Evolutionary conservation across 2,329 filamentous ascomycete species (phyloP).

Genomic region (Elsinoe arachidis): DNA sequence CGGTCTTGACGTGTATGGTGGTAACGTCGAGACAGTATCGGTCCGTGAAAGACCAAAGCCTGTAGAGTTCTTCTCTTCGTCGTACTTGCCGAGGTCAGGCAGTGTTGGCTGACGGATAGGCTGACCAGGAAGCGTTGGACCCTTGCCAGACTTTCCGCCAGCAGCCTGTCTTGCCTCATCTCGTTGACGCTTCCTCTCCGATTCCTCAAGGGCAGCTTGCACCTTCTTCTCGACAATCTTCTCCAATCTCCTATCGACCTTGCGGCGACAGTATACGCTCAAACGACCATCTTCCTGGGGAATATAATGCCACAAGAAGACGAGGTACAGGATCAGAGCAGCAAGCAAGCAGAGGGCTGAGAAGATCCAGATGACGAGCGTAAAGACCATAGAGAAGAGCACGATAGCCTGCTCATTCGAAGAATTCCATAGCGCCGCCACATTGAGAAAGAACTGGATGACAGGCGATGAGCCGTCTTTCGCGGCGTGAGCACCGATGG

Average conservation of each 20-base stretch:
- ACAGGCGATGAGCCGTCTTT: slow-evolving; percentile 54
- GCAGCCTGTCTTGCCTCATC: slow-evolving; percentile 46
- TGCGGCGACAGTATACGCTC: slow-evolving; percentile 78
- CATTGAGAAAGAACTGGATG: slow-evolving; percentile 73
- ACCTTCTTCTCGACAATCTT: slow-evolving; percentile 80
- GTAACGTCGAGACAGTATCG: slow-evolving; percentile 34
- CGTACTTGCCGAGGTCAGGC: slow-evolving; percentile 49
- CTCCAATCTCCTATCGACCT: slow-evolving; percentile 77
- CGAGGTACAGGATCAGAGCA: slow-evolving; percentile 69
- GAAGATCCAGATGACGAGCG: slow-evolving; percentile 79
- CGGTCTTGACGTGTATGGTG: slow-evolving; percentile 44
- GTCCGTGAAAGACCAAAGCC: slow-evolving; percentile 29
- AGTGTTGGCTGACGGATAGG: slow-evolving; percentile 57
- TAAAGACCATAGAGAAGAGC: slow-evolving; percentile 86
- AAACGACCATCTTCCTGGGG: slow-evolving; percentile 72
- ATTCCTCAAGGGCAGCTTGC: slow-evolving; percentile 76
- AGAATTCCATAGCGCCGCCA: slow-evolving; percentile 61
- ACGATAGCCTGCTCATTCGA: slow-evolving; percentile 75
- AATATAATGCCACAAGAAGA: slow-evolving; percentile 90
- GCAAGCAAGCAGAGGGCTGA: slow-evolving; percentile 64
- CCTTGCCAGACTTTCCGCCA: slow-evolving; percentile 42
- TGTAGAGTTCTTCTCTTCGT: slow-evolving; percentile 33
- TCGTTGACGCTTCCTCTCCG: slow-evolving; percentile 50
- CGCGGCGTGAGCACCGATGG: slow-evolving; percentile 44
- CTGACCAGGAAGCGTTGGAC: slow-evolving; percentile 19